Evolutionary conservation across 1,284 basidiomycete species (phyloP).

Genomic region (Ganoderma resinaceum): DNA sequence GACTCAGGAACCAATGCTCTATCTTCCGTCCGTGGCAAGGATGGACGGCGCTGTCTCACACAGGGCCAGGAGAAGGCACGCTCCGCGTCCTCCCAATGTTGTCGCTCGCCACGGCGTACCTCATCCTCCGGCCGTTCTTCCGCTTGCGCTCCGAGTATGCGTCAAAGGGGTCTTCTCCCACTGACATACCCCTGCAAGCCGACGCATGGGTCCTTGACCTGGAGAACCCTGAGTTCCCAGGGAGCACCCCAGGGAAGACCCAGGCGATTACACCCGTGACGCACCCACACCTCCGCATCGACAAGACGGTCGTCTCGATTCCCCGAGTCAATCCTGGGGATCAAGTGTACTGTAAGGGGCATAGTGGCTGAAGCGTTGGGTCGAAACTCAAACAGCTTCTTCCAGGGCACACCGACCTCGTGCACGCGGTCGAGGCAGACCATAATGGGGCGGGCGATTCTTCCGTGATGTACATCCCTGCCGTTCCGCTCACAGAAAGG

Average conservation of each 20-base stretch:
- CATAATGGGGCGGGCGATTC: conserved; percentile 72
- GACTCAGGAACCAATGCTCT: conserved; percentile 64
- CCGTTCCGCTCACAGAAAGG: conserved; percentile 70
- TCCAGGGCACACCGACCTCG: conserved; percentile 67
- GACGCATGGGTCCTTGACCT: conserved; percentile 72
- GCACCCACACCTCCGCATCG: conserved; percentile 76
- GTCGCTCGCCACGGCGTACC: conserved; percentile 67
- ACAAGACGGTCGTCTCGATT: conserved; percentile 58
- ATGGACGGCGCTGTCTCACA: conserved; percentile 72
- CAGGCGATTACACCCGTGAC: conserved; percentile 69
- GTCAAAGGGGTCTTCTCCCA: conserved; percentile 3
- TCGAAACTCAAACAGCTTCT: neutral
- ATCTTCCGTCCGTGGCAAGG: conserved; percentile 85
- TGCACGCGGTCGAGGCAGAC: conserved; percentile 75
- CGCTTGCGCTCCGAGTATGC: conserved; percentile 38
- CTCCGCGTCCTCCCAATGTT: conserved; percentile 66
- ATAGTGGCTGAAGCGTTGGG: neutral
- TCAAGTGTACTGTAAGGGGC: conserved; percentile 70
- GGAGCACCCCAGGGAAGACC: conserved; percentile 62
- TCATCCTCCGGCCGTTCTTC: conserved; percentile 83
- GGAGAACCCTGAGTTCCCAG: conserved; percentile 66
- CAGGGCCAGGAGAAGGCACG: conserved; percentile 73
- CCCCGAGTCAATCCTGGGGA: conserved; percentile 73
- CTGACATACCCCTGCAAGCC: conserved; percentile 41
- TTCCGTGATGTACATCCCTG: conserved; percentile 83